Percentiles rank a stretch among this genome's conserved stretches.
These are phyloP conservation scores for Epichloe elymi DNA, from an alignment of 2,329 filamentous ascomycete genomes.

Conservation along the genomic window DNA sequence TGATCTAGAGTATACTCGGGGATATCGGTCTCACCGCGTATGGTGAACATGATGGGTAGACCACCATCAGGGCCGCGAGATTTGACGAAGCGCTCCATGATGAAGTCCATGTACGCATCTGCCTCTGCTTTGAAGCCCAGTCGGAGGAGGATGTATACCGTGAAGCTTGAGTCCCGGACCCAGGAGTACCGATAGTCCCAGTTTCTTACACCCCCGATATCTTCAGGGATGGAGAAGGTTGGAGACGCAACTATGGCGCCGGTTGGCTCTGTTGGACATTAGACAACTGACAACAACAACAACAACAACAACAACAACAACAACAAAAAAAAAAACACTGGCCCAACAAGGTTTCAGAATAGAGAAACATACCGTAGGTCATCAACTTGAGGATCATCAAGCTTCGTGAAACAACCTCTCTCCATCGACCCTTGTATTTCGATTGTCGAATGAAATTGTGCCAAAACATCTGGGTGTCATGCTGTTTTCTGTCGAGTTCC, in stretches of 20 bases:
- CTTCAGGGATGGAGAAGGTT: slow-evolving; percentile 66
- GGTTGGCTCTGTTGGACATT: slow-evolving; percentile 44
- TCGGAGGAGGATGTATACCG: slow-evolving; percentile 63
- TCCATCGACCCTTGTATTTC: slow-evolving; percentile 58
- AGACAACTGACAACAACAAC: neutral
- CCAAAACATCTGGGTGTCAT: slow-evolving; percentile 60
- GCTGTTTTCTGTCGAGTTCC: slow-evolving; percentile 48
- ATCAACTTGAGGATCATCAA: slow-evolving; percentile 64
- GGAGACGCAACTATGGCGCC: slow-evolving; percentile 66
- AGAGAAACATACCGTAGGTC: slow-evolving; percentile 37
- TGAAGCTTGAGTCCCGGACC: slow-evolving; percentile 67
- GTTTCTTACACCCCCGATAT: slow-evolving; percentile 53
- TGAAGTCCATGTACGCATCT: slow-evolving; percentile 67
- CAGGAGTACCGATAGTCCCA: slow-evolving; percentile 69
- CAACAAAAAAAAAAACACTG: neutral
- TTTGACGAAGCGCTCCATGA: slow-evolving; percentile 54
- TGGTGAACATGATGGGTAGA: slow-evolving; percentile 72
- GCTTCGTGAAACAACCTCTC: slow-evolving; percentile 57
- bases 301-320: neutral
- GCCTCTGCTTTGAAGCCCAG: slow-evolving; percentile 65
- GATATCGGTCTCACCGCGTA: slow-evolving; percentile 61
- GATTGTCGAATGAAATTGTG: slow-evolving; percentile 59
- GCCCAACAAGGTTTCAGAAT: neutral
- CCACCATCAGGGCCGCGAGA: slow-evolving; percentile 47
- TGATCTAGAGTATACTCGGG: slow-evolving; percentile 57